Base-by-base conservation (phyloP, 2,329 filamentous ascomycete genomes). In the Diplodia intermedia region DNA sequence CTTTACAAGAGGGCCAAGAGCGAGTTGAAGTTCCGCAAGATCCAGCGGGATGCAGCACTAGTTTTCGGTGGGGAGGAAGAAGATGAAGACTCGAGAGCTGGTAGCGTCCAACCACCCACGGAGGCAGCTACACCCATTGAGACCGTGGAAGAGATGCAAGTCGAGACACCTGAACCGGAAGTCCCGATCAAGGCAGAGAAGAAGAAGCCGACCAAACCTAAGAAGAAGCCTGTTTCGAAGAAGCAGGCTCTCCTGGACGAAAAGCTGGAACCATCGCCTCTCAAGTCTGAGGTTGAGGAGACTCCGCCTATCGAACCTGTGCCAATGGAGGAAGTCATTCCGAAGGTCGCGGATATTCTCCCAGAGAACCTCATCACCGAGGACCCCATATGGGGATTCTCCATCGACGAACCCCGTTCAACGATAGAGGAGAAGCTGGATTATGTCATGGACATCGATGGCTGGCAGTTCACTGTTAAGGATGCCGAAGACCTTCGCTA, bases 41-140 rank as follows among this genome's bases (percentile, higher is more conserved):
- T 92, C 60, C 91, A 90, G 73, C 94, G 93, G 81, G 93, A 92
- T 76, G 91, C 94, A 68, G 91, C 94, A 73, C 91, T 93, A 72
- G 83, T 94, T 5, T 93, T 93, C 75, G 89, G 87, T 15, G 83
- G 91, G 54, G 86, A 85, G 77, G 81, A 83, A 52, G 80, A 83
- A 29, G 82, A 85, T 15, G 83, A 86, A 62, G 86, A 89, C 66
- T 67, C 65, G n/a, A 29, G 63, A 5, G 65, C 57, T 31, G 65
- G 66, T 38, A 68, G 57, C 38, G 63, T 79, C 71, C 81, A 82
- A 31, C 72, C 80, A 38, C 79, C 84, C 60, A 81, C 80, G 2
- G 84, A 86, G 71, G 79, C 82, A 62, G 84, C 83, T 69, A 73
- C 77, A 12, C 76, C 80, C 4, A 82, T 85, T 68, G 83, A 84